phyloP scores from a whole-genome alignment of 768 basidiomycete genomes.

The Leccinum imitatum region DNA sequence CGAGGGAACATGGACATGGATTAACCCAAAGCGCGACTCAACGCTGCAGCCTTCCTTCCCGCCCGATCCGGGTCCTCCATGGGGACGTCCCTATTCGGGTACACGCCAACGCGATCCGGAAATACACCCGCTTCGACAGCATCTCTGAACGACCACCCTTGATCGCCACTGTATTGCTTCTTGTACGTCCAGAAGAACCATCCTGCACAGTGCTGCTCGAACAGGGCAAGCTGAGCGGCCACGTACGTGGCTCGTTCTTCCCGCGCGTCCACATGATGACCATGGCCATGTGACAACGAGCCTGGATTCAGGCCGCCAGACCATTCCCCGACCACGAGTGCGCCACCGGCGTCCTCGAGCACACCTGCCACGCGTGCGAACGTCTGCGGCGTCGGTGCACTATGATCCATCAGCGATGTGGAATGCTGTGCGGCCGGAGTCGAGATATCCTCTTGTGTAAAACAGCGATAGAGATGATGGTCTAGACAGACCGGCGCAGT shows the following conservation, averaged over 20 bases:
- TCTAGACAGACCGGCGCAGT: conserved; percentile 60
- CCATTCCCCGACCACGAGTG: conserved; percentile 75
- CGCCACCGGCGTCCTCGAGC: conserved; percentile 43
- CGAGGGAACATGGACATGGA: conserved; percentile 8
- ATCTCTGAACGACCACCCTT: conserved; percentile 73
- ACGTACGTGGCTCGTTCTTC: conserved; percentile 50
- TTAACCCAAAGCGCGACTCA: conserved; percentile 36
- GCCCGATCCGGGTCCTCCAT: conserved; percentile 21
- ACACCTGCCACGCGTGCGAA: conserved; percentile 39
- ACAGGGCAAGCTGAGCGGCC: conserved; percentile 63
- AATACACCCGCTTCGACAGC: conserved; percentile 62
- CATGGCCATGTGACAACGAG: conserved; percentile 45
- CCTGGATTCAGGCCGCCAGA: conserved; percentile 71
- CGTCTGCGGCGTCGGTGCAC: conserved; percentile 39
- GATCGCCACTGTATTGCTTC: conserved; percentile 63
- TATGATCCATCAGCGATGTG: conserved; percentile 41
- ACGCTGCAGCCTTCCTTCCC: conserved; percentile 30
- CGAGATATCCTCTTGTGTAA: conserved; percentile 56
- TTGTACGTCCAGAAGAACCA: conserved; percentile 88
- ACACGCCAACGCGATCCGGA: conserved; percentile 50
- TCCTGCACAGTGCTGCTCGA: conserved; percentile 62
- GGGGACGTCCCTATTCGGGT: conserved; percentile 21
- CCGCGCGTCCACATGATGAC: conserved; percentile 35
- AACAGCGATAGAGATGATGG: conserved; percentile 84
- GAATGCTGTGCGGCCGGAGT: conserved; percentile 58